A percentile compares a stretch with the other conserved stretches of the same genome.
These are phyloP conservation scores for Prunus davidiana DNA, from an alignment of 306 rosid genomes.

Conservation along the genomic window DNA sequence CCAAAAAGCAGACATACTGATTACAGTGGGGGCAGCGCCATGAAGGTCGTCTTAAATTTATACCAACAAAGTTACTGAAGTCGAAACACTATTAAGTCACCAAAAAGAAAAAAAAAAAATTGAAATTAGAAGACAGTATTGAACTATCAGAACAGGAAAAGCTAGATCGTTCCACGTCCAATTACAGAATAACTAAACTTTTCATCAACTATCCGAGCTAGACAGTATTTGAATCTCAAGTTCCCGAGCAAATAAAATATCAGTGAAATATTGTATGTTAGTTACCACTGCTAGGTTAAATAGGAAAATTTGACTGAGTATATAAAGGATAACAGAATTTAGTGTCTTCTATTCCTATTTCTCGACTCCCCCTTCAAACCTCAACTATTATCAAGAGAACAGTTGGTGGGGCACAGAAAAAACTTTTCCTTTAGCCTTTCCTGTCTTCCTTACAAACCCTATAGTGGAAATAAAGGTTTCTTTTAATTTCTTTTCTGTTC, in stretches of 20 bases:
- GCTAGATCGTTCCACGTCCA: background rate
- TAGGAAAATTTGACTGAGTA: background rate
- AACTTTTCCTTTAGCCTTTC: background rate
- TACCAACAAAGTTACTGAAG: constrained; percentile 58
- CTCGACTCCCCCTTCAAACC: background rate
- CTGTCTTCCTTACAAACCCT: background rate
- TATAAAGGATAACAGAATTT: background rate
- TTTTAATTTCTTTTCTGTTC: background rate
- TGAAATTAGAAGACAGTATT: background rate
- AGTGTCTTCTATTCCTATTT: background rate
- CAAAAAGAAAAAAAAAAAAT: background rate
- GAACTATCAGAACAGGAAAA: background rate
- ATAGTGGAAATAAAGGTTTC: background rate
- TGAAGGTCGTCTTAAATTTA: constrained; percentile 78
- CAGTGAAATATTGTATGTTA: background rate
- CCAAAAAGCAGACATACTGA: constrained; percentile 66
- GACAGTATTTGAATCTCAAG: background rate
- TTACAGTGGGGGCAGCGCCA: constrained; percentile 99
- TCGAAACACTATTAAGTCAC: constrained; percentile 69
- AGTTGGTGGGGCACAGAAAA: background rate
- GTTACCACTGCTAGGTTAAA: background rate
- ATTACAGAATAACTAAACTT: background rate
- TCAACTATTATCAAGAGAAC: background rate
- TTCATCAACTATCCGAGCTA: background rate
- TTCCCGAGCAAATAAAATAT: background rate